These are phyloP conservation scores for Pseudoscleropodium purum DNA, from an alignment of 225 moss, liverwort and hornwort genomes.

Conservation along the genomic window DNA sequence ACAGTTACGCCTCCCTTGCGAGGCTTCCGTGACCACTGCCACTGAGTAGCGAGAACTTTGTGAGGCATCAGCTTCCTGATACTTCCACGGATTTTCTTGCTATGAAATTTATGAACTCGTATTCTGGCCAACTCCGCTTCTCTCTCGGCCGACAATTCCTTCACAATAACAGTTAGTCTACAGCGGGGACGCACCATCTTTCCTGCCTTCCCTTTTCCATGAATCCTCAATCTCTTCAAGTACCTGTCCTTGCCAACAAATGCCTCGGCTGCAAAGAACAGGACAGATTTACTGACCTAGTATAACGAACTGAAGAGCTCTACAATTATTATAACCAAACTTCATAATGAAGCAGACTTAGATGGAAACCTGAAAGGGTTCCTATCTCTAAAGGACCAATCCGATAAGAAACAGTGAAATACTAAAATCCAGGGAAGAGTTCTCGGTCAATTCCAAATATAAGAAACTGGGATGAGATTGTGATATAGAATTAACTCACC, in stretches of 20 bases:
- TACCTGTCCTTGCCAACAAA: slow-evolving; percentile 59
- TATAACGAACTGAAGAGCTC: background rate
- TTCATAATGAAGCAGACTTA: background rate
- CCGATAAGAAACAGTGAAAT: background rate
- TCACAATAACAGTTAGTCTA: slow-evolving; percentile 71
- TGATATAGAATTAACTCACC: slow-evolving; percentile 11
- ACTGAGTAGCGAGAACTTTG: slow-evolving; percentile 57
- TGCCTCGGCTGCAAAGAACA: slow-evolving; percentile 32
- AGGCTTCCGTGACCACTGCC: slow-evolving; percentile 48
- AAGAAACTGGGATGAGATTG: background rate
- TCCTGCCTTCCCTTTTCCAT: slow-evolving; percentile 81
- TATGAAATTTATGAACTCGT: slow-evolving; percentile 47
- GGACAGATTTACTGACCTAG: background rate
- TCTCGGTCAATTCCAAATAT: background rate
- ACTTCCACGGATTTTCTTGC: slow-evolving; percentile 46
- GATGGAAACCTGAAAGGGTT: background rate
- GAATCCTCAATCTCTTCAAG: slow-evolving; percentile 60
- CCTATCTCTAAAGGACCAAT: background rate
- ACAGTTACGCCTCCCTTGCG: slow-evolving; percentile 19
- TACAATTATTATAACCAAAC: background rate
- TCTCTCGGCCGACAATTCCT: slow-evolving; percentile 72
- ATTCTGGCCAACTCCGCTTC: slow-evolving; percentile 77
- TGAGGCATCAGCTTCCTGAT: slow-evolving; percentile 73
- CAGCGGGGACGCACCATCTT: slow-evolving; percentile 54
- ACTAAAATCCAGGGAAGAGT: background rate